Evolutionary conservation across 1,284 basidiomycete genomes (phyloP).

Genomic region (Leccinum fallax): DNA sequence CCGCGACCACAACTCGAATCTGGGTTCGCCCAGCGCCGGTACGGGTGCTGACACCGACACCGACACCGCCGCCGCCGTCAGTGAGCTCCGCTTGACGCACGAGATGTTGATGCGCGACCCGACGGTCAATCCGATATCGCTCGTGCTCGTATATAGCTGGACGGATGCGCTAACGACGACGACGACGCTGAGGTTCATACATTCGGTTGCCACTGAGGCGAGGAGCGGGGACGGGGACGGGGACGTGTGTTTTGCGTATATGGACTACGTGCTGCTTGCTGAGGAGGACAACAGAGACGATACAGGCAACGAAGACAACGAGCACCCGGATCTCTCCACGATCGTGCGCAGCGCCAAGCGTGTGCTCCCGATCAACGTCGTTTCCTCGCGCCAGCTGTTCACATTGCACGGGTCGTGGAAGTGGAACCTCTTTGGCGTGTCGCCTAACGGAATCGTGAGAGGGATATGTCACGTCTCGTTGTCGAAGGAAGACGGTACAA

Average conservation of each 20-base stretch:
- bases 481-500: neutral
- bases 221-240: neutral
- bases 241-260: neutral
- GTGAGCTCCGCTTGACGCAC: conserved; percentile 26
- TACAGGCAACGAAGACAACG: neutral
- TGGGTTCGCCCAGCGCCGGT: neutral
- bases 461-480: conserved; percentile 12
- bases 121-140: no score
- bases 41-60: neutral
- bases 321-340: neutral
- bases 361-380: conserved; percentile 16
- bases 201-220: no score
- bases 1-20: neutral
- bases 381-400: neutral
- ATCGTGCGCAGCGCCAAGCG: conserved; percentile 8
- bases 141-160: no score
- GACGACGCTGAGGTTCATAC: no score
- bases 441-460: conserved; percentile 15
- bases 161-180: no score
- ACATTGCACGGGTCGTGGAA: no score
- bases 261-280: neutral
- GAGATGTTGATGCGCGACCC: conserved; percentile 8
- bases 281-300: neutral
- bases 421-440: no score
- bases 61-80: neutral